Evolutionary conservation across 1,284 basidiomycete genomes (phyloP).

Genomic region (Leccinum huronense): DNA sequence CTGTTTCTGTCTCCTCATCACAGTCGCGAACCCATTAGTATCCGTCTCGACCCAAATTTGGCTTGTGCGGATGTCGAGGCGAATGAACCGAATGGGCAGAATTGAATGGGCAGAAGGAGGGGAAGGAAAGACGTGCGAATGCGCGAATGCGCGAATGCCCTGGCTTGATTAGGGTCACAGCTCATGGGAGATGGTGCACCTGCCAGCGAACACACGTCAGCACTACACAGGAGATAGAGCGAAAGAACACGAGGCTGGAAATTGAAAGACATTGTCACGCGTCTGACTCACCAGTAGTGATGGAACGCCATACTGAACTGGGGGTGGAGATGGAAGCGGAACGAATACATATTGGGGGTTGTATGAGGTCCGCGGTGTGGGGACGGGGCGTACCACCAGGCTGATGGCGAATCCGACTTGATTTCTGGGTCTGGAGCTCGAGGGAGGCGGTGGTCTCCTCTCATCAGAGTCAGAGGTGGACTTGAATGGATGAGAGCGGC

Average conservation of each 20-base stretch:
- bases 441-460: slow-evolving; percentile 6
- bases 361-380: slow-evolving; percentile 12
- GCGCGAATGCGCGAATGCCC: no score
- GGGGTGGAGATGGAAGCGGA: slow-evolving; percentile 20
- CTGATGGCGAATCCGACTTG: slow-evolving; percentile 15
- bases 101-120: no score
- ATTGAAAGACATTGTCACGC: slow-evolving; percentile 4
- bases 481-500: slow-evolving; percentile 3
- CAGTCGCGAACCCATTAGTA: no score
- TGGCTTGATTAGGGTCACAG: not conserved
- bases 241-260: not conserved
- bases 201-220: slow-evolving; percentile 17
- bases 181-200: slow-evolving; percentile 20
- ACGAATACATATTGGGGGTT: slow-evolving; percentile 2
- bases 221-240: slow-evolving; percentile 4
- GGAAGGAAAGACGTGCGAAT: no score
- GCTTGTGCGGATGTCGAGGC: no score
- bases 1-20: no score
- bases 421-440: slow-evolving; percentile 9
- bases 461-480: not conserved
- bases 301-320: slow-evolving; percentile 17
- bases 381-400: slow-evolving; percentile 16
- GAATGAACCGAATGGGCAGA: no score
- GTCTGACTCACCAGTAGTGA: slow-evolving; percentile 24
- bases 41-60: no score